Base-by-base conservation (phyloP, 179 eudicot species). In the Amaranthus tricolor region DNA sequence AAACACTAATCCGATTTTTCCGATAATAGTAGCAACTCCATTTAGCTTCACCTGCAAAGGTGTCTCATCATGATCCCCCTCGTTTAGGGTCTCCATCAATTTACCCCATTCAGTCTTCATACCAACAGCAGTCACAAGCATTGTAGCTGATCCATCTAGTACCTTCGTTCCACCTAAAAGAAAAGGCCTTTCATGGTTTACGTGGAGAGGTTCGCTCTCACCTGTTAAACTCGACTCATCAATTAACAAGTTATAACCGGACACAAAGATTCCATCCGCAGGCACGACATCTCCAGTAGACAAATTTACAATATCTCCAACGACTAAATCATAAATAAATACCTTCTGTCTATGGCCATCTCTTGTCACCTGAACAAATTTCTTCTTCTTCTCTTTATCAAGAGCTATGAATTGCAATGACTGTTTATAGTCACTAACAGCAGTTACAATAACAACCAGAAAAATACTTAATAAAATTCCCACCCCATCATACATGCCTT, bases 71-170 rank as follows among this genome's bases (percentile, higher is more conserved):
- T 90, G 92, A 53, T 94, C 92, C 0, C 85, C 94, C 62, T 92
- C 94, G 70, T 82, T 86, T 11, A 94, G 80, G 60, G 97, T 90
- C 84, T 89, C 98, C 98, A 94, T 94, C 74, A 94, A 70, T 72
- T 89, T 87, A 77, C 98, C 98, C 97, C 97, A 94, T 87, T 94
- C 98, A 44, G 97, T 94, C 83, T 89, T 90, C 98, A 94, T 94
- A 65, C 98, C 98, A 75, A 94, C 98, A 43, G 97, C 85, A 59
- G 98, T 89, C 66, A 94, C 94, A 50, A 94, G 79, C 98, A 94
- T 94, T 77, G 85, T 88, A 71, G 82, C 97, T 53, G 96, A 88
- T 7, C 98, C 98, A 79, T 94, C 96, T 86, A 89, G 94, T 64
- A 94, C 97, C 84, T 89, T 94, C 4, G 92, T 88, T 56, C 98